Percentiles rank a stretch among this genome's conserved stretches.
These are phyloP conservation scores for Apophysomyces ossiformis DNA, from an alignment of 371 early-diverging fungal genomes.

Conservation along the genomic window DNA sequence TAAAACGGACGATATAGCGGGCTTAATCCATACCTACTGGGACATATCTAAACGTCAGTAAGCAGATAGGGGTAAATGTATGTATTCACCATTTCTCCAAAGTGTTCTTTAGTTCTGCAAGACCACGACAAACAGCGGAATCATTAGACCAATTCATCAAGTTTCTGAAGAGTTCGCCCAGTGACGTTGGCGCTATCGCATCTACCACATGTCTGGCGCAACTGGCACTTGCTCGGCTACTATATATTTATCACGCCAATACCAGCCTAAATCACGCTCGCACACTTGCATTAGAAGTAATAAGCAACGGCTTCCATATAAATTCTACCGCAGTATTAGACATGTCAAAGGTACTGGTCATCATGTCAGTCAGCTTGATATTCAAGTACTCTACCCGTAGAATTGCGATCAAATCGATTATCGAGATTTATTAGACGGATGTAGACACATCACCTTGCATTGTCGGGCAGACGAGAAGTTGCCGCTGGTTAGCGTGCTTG, in stretches of 20 bases:
- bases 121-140: constrained; percentile 30
- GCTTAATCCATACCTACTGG: constrained; percentile 27
- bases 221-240: constrained; percentile 33
- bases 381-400: no score
- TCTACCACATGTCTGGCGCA: constrained; percentile 24
- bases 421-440: background rate
- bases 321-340: constrained; percentile 14
- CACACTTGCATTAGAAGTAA: constrained; percentile 20
- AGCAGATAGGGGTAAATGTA: no score
- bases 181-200: constrained; percentile 2
- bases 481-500: constrained; percentile 2
- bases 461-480: background rate
- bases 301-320: constrained; percentile 28
- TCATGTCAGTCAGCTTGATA: no score
- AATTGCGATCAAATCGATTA: background rate
- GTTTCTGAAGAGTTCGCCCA: background rate
- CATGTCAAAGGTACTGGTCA: constrained; percentile 26
- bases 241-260: constrained; percentile 30
- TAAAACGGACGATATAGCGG: constrained; percentile 17
- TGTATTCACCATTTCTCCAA: background rate
- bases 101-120: constrained; percentile 28
- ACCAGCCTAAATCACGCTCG: constrained; percentile 8
- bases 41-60: constrained; percentile 15
- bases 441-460: background rate
- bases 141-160: constrained; percentile 20